Conservation (phyloP, 805 yeast species). For the Candida boleticola region DNA sequence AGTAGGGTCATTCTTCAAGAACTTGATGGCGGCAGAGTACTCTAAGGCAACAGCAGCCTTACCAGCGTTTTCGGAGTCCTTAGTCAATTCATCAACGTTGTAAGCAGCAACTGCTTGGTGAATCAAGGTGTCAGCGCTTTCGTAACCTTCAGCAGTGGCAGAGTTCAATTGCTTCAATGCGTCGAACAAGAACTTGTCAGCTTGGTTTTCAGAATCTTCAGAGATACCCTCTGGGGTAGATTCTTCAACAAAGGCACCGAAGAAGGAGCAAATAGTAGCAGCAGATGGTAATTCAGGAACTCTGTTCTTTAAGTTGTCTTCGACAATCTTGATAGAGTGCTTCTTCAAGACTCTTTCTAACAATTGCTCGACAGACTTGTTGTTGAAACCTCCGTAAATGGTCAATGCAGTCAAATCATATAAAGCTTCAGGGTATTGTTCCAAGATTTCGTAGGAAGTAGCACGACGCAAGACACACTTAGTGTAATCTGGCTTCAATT, state of each 20-base stretch:
- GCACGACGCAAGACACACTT: constrained; percentile 95
- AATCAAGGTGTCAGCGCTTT: constrained; percentile 56
- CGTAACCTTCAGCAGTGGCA: constrained; percentile 58
- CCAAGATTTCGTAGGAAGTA: constrained; percentile 81
- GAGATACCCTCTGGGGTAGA: constrained; percentile 46
- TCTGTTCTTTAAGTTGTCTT: constrained; percentile 52
- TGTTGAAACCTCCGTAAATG: constrained; percentile 78
- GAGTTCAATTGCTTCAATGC: constrained; percentile 57
- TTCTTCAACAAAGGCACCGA: constrained; percentile 76
- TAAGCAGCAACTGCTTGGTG: constrained; percentile 57
- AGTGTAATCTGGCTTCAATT: constrained; percentile 83
- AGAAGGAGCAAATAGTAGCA: constrained; percentile 79
- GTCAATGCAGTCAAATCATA: constrained; percentile 89
- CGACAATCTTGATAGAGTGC: constrained; percentile 72
- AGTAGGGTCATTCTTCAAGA: constrained; percentile 71
- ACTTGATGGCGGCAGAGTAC: constrained; percentile 77
- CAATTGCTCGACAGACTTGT: constrained; percentile 71
- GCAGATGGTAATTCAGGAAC: constrained; percentile 72
- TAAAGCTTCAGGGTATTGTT: constrained; percentile 78
- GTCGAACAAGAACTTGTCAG: constrained; percentile 61
- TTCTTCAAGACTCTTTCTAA: constrained; percentile 84
- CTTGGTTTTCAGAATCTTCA: constrained; percentile 55
- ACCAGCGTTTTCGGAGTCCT: constrained; percentile 37
- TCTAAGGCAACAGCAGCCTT: constrained; percentile 72
- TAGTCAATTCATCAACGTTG: constrained; percentile 28